Evolutionary conservation across 2,329 filamentous ascomycete species (phyloP), one percentile per base, ranked within the genome.

Genomic region (Nectriaceae sp.): DNA sequence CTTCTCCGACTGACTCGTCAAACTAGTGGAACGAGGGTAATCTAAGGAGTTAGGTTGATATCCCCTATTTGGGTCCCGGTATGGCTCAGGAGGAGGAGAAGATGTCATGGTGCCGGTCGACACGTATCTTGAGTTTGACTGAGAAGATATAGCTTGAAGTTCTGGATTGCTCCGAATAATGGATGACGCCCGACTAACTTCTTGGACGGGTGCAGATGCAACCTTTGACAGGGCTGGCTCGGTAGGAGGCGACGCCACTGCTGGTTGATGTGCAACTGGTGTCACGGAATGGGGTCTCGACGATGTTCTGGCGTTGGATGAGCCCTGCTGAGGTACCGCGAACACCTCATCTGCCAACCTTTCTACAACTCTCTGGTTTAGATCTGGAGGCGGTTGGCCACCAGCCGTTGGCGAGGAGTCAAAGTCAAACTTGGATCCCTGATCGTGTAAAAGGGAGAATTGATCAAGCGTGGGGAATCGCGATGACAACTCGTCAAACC

Each of bases 401-500:
- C 72, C 70, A 11, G 75, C 68, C 33, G 73, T 70, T 20, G 78
- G 74, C 5, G 74, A 69, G n/a, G 76, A 66, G 50, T 89, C 86
- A 65, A 97, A 97, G 46, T 93, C 86, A 60, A 97, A 97, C 50
- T 90, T 92, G 52, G 83, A 73, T 3, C 89, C 88, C 53, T 89
- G 83, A 54, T 97, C 91, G 59, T 96, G 90, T 38, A 97, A 74
- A 16, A 99, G 75, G 3, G 93, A 87, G 64, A 99, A 99, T 59
- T 97, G 90, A 62, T 97, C 92, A 20, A 99, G 76, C 5, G 90
- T 92, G 1, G 94, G 94, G 59, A 97, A 99, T 44, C 88, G 83
- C 21, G 84, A 80, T 0, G 93, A 90, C 21, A 97, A 75, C 63
- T 97, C 93, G 57, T 97, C 94, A 2, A 77, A 75, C 19, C 81